Percentiles rank a stretch among this genome's conserved stretches.
Conservation (phyloP, 345 rosid species). For the Moricandia arvensis region DNA sequence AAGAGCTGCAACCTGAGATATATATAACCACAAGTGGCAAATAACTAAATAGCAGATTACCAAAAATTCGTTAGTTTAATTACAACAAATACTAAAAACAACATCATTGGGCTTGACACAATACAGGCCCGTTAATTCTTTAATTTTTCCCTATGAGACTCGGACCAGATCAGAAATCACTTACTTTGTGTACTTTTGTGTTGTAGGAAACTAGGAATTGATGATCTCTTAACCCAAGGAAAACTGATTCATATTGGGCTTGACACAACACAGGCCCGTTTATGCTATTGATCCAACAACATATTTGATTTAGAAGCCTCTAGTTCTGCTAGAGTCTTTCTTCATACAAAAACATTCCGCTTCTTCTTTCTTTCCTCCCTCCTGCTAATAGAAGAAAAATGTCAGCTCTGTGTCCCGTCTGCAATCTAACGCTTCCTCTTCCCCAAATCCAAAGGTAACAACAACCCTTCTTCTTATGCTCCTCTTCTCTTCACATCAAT, state of each 20-base stretch:
- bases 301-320: not conserved
- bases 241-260: not conserved
- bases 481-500: constrained; percentile 5
- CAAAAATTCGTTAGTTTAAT: no score
- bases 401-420: constrained; percentile 55
- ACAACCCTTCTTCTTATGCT: not conserved
- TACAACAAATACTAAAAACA: no score
- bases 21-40: no score
- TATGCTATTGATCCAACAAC: not conserved
- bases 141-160: no score
- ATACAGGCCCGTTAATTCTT: no score
- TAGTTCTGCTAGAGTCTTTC: not conserved
- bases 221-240: not conserved
- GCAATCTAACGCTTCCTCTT: constrained; percentile 45
- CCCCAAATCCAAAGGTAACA: constrained; percentile 51
- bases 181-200: not conserved
- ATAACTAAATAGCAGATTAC: no score
- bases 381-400: constrained; percentile 17
- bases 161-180: not conserved
- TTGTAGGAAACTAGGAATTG: not conserved
- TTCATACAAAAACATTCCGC: not conserved
- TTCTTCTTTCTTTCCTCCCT: not conserved
- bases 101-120: no score
- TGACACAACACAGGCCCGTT: not conserved
- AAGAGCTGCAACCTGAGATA: no score